Evolutionary conservation across 2,329 filamentous ascomycete genomes (phyloP), one percentile per base, ranked within the genome.

Genomic region (Calonectria honghensis): DNA sequence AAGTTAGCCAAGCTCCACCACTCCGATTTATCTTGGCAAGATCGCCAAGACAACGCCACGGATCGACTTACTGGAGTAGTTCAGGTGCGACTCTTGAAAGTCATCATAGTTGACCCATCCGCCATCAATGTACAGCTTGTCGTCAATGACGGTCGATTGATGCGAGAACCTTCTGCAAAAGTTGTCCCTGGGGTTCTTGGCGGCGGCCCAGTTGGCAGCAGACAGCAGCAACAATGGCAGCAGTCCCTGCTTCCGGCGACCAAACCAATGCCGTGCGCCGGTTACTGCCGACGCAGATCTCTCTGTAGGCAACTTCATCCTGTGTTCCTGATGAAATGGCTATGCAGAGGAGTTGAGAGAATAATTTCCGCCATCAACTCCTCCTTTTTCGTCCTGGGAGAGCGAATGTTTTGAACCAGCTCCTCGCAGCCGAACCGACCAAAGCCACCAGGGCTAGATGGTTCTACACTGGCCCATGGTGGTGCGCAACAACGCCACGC

Each of bases 41-140:
- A 7, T n/a, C 41, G 9, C 18, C 41, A n/a, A 41, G 70, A 91
- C 90, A 13, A 80, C 18, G 16, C n/a, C 6, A 11, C 45, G 20
- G 13, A n/a, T 39, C 37, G 2, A 84, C 88, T 70, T 83, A 91
- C 90, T 92, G 20, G 90, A 88, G 75, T 89, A 89, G 74, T 91
- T 91, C 9, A 80, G 79, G 0, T 86, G 84, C 76, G 88, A 87
- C 35, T 86, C 81, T 3, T 86, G 80, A 18, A 89, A 82, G 3
- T 88, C 86, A 73, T 87, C 89, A 83, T 88, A 91, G 78, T 90
- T 88, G 24, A 92, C 79, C 59, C 88, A 84, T 1, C 91, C 91
- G 24, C 91, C 91, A 80, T 93, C 91, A 65, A 93, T 90, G 79
- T 91, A 93, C 24, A 93, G 83, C 73, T 86, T 88, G 35, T 87